These are phyloP conservation scores for Lobosporangium transversale DNA, from an alignment of 192 early-diverging fungal species.

Conservation along the genomic window DNA sequence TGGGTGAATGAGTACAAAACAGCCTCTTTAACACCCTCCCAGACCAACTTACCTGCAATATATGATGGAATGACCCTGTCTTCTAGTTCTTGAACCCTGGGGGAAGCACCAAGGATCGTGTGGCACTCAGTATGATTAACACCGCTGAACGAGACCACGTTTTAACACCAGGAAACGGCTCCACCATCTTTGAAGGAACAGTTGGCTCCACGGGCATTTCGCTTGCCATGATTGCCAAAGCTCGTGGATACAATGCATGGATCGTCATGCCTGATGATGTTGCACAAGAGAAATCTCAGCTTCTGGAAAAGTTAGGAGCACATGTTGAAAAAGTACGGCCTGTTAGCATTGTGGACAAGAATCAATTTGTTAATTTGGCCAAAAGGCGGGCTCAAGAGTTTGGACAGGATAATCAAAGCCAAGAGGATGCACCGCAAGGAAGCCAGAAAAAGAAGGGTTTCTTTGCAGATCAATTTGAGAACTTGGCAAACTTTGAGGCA, in stretches of 20 bases:
- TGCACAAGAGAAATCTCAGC: conserved; percentile 87
- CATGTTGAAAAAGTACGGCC: conserved; percentile 92
- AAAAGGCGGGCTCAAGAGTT: conserved; percentile 77
- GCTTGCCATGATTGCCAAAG: conserved; percentile 88
- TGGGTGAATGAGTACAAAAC: no score
- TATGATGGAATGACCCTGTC: no score
- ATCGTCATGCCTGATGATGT: conserved; percentile 98
- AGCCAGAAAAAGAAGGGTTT: conserved; percentile 60
- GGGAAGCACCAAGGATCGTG: conserved; percentile 93
- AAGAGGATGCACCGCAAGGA: background rate
- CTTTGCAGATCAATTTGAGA: conserved; percentile 98
- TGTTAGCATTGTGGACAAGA: conserved; percentile 88
- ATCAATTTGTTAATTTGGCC: conserved; percentile 94
- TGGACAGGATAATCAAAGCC: conserved; percentile 24
- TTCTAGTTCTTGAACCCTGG: conserved; percentile 89
- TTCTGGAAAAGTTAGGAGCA: conserved; percentile 86
- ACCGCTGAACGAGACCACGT: conserved; percentile 76
- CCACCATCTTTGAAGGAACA: conserved; percentile 93
- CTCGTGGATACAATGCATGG: conserved; percentile 91
- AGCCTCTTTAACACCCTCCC: no score
- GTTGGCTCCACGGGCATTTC: conserved; percentile 97
- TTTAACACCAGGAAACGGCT: conserved; percentile 77
- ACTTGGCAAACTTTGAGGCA: conserved; percentile 80
- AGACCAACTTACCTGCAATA: no score
- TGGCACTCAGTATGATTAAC: conserved; percentile 87